A percentile compares a stretch with the other conserved stretches of the same genome.
Evolutionary conservation across 176 grass and related monocot species (phyloP).

Genomic region (Zea luxurians): DNA sequence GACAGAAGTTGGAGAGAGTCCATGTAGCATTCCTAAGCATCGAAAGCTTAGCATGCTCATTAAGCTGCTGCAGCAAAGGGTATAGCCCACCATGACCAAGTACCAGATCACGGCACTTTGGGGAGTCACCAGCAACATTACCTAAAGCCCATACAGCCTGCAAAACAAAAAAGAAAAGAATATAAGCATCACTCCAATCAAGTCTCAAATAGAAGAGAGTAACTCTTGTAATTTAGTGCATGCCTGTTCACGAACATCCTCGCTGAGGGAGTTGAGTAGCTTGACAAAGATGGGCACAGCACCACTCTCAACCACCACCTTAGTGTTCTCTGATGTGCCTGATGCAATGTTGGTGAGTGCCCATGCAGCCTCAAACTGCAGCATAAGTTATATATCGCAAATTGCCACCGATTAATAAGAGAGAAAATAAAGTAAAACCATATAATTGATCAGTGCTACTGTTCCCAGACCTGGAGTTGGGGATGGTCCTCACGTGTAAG

Average conservation of each 20-base stretch:
- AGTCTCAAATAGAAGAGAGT: background rate
- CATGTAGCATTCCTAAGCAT: conserved; percentile 97
- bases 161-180: background rate
- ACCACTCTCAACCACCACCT: conserved; percentile 80
- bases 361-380: conserved; percentile 96
- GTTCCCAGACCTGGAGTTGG: conserved; percentile 74
- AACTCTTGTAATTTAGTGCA: background rate
- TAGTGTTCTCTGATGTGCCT: conserved; percentile 89
- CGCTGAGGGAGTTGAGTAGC: conserved; percentile 67
- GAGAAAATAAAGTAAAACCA: background rate
- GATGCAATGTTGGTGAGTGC: conserved; percentile 95
- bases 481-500: conserved; percentile 83
- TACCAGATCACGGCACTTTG: conserved; percentile 82
- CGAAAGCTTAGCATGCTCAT: conserved; percentile 85
- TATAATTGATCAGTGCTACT: background rate
- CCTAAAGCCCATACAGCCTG: conserved; percentile 96
- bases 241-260: conserved; percentile 93
- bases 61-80: conserved; percentile 79
- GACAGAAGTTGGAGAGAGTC: conserved; percentile 95
- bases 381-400: background rate
- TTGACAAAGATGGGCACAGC: conserved; percentile 91
- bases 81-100: conserved; percentile 61
- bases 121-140: conserved; percentile 95
- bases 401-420: background rate
- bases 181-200: background rate